These are phyloP conservation scores for Spizellomyces sp. DNA, from an alignment of 192 early-diverging fungal genomes.

Conservation along the genomic window DNA sequence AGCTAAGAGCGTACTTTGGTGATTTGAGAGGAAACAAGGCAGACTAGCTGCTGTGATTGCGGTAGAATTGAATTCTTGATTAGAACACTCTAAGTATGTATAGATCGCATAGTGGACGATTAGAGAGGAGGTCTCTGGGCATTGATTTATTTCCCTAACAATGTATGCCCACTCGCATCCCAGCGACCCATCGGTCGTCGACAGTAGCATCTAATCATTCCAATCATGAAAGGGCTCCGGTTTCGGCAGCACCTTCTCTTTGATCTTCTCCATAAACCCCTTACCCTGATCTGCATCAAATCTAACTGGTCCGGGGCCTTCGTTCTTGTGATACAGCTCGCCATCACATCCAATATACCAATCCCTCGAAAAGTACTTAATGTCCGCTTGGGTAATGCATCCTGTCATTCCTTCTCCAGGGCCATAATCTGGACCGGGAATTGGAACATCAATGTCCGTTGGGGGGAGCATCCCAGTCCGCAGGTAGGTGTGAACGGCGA, in stretches of 20 bases:
- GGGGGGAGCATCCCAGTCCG: constrained; percentile 18
- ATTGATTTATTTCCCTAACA: too few species aligned
- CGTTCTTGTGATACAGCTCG: constrained; percentile 18
- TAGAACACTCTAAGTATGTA: too few species aligned
- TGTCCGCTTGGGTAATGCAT: constrained; percentile 16
- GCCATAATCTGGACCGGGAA: constrained; percentile 21
- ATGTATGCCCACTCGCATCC: too few species aligned
- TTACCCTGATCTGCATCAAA: constrained; percentile 1
- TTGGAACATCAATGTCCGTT: constrained; percentile 13
- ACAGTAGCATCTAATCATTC: constrained; percentile 20
- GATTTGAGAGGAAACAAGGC: too few species aligned
- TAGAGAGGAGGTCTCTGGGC: too few species aligned
- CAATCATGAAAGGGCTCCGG: constrained; percentile 14
- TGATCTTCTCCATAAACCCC: not conserved
- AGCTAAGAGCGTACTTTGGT: constrained; percentile 39
- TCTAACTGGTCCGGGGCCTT: constrained; percentile 22
- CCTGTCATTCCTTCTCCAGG: constrained; percentile 32
- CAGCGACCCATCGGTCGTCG: too few species aligned
- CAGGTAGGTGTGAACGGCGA: constrained; percentile 23
- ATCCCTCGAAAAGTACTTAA: constrained; percentile 12
- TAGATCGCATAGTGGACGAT: too few species aligned
- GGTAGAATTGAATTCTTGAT: too few species aligned
- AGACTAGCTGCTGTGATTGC: too few species aligned
- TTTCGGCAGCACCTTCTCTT: constrained; percentile 4
- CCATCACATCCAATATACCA: constrained; percentile 29